Base-by-base conservation (phyloP, 345 rosid species). In the Lagerstroemia speciosa region DNA sequence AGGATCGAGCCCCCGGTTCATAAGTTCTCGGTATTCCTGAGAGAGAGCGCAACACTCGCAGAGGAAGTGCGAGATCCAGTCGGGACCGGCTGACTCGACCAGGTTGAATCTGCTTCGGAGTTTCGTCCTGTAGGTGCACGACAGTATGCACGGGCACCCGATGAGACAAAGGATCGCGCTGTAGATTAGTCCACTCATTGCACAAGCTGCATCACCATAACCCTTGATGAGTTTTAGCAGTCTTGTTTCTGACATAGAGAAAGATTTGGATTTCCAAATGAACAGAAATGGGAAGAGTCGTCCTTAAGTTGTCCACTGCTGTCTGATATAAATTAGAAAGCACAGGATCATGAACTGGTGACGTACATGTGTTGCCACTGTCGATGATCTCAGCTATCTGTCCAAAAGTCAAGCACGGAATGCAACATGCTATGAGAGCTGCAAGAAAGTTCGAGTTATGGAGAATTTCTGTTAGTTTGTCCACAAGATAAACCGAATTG, bases 371-470 rank as follows among this genome's bases (percentile, higher is more conserved):
- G 41, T 29, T 76, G 58, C 73, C 79, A 40, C 27, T 11, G 69
- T 72, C 73, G 3, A 76, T 65, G 58, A 76, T 58, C 67, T 69
- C 61, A 0, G 71, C 73, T n/a, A 58, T 62, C 32, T 71, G 67
- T 15, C 76, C 52, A 17, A 69, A 72, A 15, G 68, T 72, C 55
- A 68, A 0, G 37, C 73, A 72, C 20, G 73, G 73, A 20, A 67
- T 46, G 71, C 64, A 68, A 26, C 12, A 53, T n/a, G 78, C 50
- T 45, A 76, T 40, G 11, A 57, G 62, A n/a, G n/a, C 72, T 67
- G 62, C 63, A 67, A 67, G 24, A 43, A 46, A 9, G 15, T 20
- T 16, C 31, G 60, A 65, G 31, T 15, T 26, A 22, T 55, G 26
- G 11, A 55, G 26, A 55, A 14, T 3, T 8, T 3, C 26, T 55